Conservation (phyloP, 2,329 filamentous ascomycete species). For the Coniosporium tulheliwenetii region DNA sequence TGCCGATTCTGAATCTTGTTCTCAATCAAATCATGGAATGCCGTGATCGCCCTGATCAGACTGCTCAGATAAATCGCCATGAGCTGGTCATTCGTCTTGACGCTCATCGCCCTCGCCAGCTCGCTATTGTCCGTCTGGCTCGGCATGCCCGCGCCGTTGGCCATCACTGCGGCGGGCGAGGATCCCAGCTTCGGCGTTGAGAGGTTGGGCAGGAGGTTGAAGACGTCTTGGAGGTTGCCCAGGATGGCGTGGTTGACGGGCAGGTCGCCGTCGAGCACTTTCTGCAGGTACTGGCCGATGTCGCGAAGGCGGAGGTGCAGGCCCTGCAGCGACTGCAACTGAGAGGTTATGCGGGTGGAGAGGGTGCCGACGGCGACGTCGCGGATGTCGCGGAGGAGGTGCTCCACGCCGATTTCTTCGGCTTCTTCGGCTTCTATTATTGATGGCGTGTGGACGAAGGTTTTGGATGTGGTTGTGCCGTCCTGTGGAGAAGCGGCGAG, state of each 20-base stretch:
- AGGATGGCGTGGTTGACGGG: slow-evolving; percentile 96
- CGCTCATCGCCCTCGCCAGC: slow-evolving; percentile 87
- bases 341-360: slow-evolving; percentile 91
- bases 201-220: slow-evolving; percentile 94
- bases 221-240: slow-evolving; percentile 96
- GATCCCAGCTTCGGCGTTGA: slow-evolving; percentile 58
- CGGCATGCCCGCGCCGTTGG: slow-evolving; percentile 25
- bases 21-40: slow-evolving; percentile 97
- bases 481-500: slow-evolving; percentile 42
- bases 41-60: slow-evolving; percentile 92
- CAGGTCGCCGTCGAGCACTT: slow-evolving; percentile 81
- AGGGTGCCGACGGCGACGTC: slow-evolving; percentile 95
- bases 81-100: slow-evolving; percentile 98
- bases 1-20: slow-evolving; percentile 99
- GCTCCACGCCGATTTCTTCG: slow-evolving; percentile 97
- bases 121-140: slow-evolving; percentile 54
- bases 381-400: slow-evolving; percentile 91
- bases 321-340: slow-evolving; percentile 92
- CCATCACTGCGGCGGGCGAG: slow-evolving; percentile 21
- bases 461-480: slow-evolving; percentile 90
- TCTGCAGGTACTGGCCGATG: slow-evolving; percentile 89
- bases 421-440: slow-evolving; percentile 98
- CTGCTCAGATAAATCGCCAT: slow-evolving; percentile 97
- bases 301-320: slow-evolving; percentile 88
- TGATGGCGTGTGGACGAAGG: slow-evolving; percentile 94